phyloP scores from a whole-genome alignment of 257 asterid species.

The Marsdenia floribunda region DNA sequence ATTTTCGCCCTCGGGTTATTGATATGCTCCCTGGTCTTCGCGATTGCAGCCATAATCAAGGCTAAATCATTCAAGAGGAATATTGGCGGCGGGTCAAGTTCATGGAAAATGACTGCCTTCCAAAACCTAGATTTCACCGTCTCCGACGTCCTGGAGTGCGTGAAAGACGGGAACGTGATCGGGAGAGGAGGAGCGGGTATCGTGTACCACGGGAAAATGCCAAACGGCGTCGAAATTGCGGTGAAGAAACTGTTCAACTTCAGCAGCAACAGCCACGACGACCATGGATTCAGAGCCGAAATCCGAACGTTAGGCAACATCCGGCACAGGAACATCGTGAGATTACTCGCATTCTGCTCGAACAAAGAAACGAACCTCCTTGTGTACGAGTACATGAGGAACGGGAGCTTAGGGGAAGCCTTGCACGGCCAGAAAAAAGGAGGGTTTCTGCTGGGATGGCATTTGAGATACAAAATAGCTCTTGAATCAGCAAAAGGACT shows the following conservation, averaged over 20 bases:
- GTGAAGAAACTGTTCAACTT: slow-evolving; percentile 72
- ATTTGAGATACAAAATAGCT: slow-evolving; percentile 75
- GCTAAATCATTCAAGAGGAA: slow-evolving; percentile 74
- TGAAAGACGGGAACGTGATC: slow-evolving; percentile 85
- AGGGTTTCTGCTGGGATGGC: slow-evolving; percentile 65
- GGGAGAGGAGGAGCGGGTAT: slow-evolving; percentile 94
- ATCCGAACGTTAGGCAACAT: slow-evolving; percentile 81
- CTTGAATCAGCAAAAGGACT: slow-evolving; percentile 80
- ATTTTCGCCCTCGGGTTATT: slow-evolving; percentile 70
- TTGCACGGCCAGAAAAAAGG: slow-evolving; percentile 74
- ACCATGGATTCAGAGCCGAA: slow-evolving; percentile 86
- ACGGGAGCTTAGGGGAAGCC: slow-evolving; percentile 93
- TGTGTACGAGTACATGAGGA: slow-evolving; percentile 88
- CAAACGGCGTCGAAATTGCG: slow-evolving; percentile 72
- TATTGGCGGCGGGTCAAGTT: slow-evolving; percentile 17
- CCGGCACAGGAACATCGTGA: slow-evolving; percentile 77
- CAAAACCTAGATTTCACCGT: slow-evolving; percentile 70
- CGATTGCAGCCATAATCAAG: slow-evolving; percentile 61
- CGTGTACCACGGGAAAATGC: slow-evolving; percentile 78
- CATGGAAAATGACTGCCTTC: slow-evolving; percentile 90
- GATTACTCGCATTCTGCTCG: slow-evolving; percentile 74
- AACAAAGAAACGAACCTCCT: slow-evolving; percentile 80
- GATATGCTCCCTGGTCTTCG: slow-evolving; percentile 64
- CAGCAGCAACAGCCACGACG: slow-evolving; percentile 61
- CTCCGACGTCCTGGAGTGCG: slow-evolving; percentile 68